Base-by-base conservation (phyloP, 495 filamentous ascomycete genomes). In the Haplographium delicatum region DNA sequence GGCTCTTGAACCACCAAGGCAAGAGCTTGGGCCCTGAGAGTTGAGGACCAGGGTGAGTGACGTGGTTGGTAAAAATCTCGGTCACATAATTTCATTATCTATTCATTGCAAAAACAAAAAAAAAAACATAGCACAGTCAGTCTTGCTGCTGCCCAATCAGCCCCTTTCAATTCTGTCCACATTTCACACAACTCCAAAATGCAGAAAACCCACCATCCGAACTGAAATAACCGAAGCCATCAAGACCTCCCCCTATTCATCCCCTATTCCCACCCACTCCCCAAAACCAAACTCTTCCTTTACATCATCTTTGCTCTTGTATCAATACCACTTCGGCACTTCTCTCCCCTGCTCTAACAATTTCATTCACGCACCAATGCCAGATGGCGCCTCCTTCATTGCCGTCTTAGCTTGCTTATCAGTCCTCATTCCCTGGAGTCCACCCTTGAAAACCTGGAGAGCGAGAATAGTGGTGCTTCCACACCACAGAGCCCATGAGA, bases 401-500 rank as follows among this genome's bases (percentile, higher is more conserved):
- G 40, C 62, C 56, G 1, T 58, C 57, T 61, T 63, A 58, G 42
- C 44, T 57, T 24, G 54, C 25, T 43, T 44, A 47, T 56, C 53
- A 5, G 48, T 47, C 48, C 47, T 60, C 45, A 52, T 43, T 3
- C 48, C 44, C 26, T 30, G 31, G 41, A 65, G 47, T 35, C 68
- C 65, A 35, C 54, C 53, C 65, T 66, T 67, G 54, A 70, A 51
- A 2, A 73, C 42, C 18, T 72, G 65, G 39, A 60, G 53, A 41
- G 49, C 65, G 28, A 66, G 43, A 9, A 74, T 5, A 19, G 62
- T 54, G 15, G 66, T 60, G 5, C 67, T 67, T 34, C 44, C 65
- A 33, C 55, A 56, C 76, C 76, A 79, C n/a, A 68, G 47, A 19
- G 65, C 40, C 50, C 68, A 73, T 35, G 62, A 56, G 39, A 70